A percentile compares a stretch with the other conserved stretches of the same genome.
phyloP scores from a whole-genome alignment of 257 asterid species.

The Knoxia roxburghii region DNA sequence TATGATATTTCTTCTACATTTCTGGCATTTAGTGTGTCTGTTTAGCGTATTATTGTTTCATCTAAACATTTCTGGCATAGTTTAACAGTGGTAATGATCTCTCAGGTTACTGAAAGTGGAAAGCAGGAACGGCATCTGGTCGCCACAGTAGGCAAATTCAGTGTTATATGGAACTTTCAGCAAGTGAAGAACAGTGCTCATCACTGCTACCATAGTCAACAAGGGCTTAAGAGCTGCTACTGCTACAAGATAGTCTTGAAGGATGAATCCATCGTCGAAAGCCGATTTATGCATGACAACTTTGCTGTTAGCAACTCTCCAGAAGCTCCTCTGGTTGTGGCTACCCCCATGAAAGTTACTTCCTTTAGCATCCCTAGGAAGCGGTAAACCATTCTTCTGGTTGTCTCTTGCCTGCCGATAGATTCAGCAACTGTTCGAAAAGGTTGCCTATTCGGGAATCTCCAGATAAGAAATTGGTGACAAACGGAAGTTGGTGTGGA shows the following conservation, averaged over 20 bases:
- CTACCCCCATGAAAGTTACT: slow-evolving; percentile 89
- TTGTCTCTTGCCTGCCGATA: not conserved
- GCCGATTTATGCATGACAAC: slow-evolving; percentile 93
- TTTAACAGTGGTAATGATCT: not conserved
- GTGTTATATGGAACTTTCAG: slow-evolving; percentile 89
- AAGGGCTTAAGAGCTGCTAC: slow-evolving; percentile 97
- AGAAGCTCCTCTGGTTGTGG: slow-evolving; percentile 94
- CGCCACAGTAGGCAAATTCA: slow-evolving; percentile 93
- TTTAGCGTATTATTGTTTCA: not conserved
- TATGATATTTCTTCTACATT: too few relatives aligned
- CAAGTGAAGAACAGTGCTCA: slow-evolving; percentile 97
- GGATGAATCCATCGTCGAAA: slow-evolving; percentile 91
- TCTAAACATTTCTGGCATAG: not conserved
- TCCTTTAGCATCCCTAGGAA: slow-evolving; percentile 89
- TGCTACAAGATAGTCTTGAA: slow-evolving; percentile 83
- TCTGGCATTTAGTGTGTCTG: not conserved
- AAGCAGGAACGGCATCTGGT: slow-evolving; percentile 93
- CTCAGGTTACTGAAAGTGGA: slow-evolving; percentile 96
- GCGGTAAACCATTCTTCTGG: slow-evolving; percentile 14
- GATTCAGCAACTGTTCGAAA: too few relatives aligned
- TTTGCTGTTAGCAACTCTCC: slow-evolving; percentile 64
- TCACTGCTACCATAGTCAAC: slow-evolving; percentile 78
- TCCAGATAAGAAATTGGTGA: too few relatives aligned
- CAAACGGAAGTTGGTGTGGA: too few relatives aligned
- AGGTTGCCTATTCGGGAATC: too few relatives aligned